Percentiles rank a stretch among this genome's conserved stretches.
Evolutionary conservation across 768 basidiomycete species (phyloP).

Genomic region (Panellus pusillus): DNA sequence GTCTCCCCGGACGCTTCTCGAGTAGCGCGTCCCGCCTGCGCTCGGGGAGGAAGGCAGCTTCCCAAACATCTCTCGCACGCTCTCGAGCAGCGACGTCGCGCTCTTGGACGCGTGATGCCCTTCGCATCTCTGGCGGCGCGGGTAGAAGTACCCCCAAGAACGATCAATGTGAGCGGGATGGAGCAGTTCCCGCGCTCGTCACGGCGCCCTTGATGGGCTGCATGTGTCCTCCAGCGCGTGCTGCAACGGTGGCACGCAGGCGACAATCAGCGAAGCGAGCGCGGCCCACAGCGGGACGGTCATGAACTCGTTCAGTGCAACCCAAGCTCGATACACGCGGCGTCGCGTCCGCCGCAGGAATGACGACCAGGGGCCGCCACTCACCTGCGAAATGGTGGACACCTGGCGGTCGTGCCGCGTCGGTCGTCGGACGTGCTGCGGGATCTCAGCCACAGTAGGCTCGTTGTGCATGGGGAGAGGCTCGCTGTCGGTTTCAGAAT

Average conservation of each 20-base stretch:
- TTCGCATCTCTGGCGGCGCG: conserved; percentile 37
- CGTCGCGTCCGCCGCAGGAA: conserved; percentile 27
- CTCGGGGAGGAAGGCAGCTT: conserved; percentile 20
- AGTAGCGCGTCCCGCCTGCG: conserved; percentile 13
- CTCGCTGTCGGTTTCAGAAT: conserved; percentile 26
- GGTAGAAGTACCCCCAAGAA: conserved; percentile 93
- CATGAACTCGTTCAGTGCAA: conserved; percentile 69
- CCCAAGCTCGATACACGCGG: conserved; percentile 32
- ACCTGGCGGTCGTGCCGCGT: conserved; percentile 3
- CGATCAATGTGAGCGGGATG: conserved; percentile 86
- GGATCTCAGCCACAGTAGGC: neutral
- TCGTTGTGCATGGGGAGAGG: neutral
- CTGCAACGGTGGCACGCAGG: conserved; percentile 75
- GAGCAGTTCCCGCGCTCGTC: conserved; percentile 68
- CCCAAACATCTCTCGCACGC: conserved; percentile 44
- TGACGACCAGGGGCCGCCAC: neutral
- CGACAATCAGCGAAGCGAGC: conserved; percentile 71
- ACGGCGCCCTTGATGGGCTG: conserved; percentile 69
- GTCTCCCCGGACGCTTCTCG: conserved; percentile 45
- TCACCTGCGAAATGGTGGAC: conserved; percentile 7
- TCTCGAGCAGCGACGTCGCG: conserved; percentile 39
- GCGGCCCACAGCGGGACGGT: conserved; percentile 88
- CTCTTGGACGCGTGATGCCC: too few species aligned
- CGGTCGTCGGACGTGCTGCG: conserved; percentile 2
- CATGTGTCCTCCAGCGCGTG: conserved; percentile 64